These are phyloP conservation scores for Thymus quinquecostatus DNA, from an alignment of 257 asterid genomes.

Conservation along the genomic window DNA sequence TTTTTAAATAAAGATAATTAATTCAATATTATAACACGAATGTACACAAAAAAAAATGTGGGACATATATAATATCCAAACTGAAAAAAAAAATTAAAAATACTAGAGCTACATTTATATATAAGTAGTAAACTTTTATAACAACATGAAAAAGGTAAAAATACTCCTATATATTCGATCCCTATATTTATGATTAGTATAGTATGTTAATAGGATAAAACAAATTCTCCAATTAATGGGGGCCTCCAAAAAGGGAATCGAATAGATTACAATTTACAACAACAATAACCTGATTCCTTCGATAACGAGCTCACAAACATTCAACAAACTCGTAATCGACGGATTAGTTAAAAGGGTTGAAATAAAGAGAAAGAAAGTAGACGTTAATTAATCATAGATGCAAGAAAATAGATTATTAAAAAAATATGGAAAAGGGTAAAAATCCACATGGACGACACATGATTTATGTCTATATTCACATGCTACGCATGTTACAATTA, in stretches of 20 bases:
- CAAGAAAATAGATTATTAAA: slow-evolving; percentile 13
- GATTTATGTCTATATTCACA: slow-evolving; percentile 68
- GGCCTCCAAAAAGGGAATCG: neutral
- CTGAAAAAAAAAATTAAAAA: no score
- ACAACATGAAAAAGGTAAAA: neutral
- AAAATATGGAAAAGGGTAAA: slow-evolving; percentile 30
- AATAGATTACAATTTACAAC: neutral
- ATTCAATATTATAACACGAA: no score
- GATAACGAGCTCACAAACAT: no score
- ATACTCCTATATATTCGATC: neutral
- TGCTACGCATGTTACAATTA: slow-evolving; percentile 72
- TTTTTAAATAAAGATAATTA: no score
- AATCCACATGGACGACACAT: slow-evolving; percentile 80
- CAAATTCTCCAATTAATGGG: neutral
- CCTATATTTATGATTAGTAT: neutral
- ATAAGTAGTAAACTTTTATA: no score
- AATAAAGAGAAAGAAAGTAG: neutral
- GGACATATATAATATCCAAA: no score
- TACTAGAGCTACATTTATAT: neutral
- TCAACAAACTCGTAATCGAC: no score
- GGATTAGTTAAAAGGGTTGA: no score
- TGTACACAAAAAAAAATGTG: no score
- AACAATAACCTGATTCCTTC: no score
- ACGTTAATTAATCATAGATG: neutral
- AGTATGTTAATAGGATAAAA: neutral